Evolutionary conservation across 148 eudicot species (phyloP).

Genomic region (Polygonum aviculare): DNA sequence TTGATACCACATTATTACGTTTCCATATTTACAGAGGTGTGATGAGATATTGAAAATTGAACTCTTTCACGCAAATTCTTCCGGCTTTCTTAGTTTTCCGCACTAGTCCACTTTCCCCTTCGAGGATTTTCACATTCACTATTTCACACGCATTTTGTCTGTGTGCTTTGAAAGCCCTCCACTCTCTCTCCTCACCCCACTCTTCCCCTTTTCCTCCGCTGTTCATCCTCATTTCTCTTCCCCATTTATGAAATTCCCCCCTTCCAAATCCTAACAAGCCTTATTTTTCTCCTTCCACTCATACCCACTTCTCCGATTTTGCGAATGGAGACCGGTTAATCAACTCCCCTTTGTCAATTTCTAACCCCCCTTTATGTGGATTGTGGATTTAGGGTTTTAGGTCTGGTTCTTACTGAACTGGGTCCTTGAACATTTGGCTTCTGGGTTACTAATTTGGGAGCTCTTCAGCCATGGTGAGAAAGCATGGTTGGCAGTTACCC

Average conservation of each 20-base stretch:
- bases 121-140: neutral
- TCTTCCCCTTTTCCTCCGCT: conserved; percentile 4
- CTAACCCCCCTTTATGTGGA: neutral
- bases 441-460: neutral
- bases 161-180: neutral
- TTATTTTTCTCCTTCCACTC: neutral
- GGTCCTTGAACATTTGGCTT: conserved; percentile 2
- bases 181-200: neutral
- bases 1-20: neutral
- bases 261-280: conserved; percentile 1
- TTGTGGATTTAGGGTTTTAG: conserved; percentile 7
- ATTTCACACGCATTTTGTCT: neutral
- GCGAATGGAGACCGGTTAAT: conserved; percentile 1
- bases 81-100: neutral
- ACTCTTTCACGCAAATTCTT: conserved; percentile 1
- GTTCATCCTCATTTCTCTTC: neutral
- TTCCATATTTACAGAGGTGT: neutral
- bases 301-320: neutral
- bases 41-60: conserved; percentile 1
- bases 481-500: conserved; percentile 96
- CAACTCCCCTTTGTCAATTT: neutral
- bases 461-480: conserved; percentile 58
- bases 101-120: neutral
- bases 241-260: neutral
- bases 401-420: neutral